phyloP scores from a whole-genome alignment of 176 grass and related monocot genomes.

The Eragrostis curvula region DNA sequence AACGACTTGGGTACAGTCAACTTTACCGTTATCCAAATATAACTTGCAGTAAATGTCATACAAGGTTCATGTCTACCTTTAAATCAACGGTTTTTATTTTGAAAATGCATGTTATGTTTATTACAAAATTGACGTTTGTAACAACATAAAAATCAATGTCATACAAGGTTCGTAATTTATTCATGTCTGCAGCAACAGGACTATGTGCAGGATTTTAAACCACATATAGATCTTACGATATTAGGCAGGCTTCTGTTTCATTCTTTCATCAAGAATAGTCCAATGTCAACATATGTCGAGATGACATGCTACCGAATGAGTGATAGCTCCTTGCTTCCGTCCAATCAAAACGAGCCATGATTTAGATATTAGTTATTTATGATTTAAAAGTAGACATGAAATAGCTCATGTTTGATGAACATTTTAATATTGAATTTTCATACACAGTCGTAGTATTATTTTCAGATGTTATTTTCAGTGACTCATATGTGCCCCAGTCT shows the following conservation, averaged over 20 bases:
- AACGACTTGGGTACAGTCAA: neutral
- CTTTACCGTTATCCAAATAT: neutral
- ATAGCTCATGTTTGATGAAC: neutral
- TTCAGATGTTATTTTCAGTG: slow-evolving; percentile 34
- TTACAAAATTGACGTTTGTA: neutral
- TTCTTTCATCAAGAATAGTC: slow-evolving; percentile 11
- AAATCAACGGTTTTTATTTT: neutral
- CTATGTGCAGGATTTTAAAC: neutral
- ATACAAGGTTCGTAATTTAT: neutral
- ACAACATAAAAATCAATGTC: neutral
- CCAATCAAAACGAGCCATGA: slow-evolving; percentile 6
- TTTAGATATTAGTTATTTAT: neutral
- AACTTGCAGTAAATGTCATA: neutral
- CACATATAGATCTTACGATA: neutral
- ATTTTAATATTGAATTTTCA: neutral
- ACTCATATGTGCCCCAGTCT: slow-evolving; percentile 35
- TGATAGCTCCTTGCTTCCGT: slow-evolving; percentile 18
- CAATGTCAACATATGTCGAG: slow-evolving; percentile 5
- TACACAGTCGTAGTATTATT: neutral
- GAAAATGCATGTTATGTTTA: neutral
- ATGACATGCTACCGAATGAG: slow-evolving; percentile 21
- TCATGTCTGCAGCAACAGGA: neutral
- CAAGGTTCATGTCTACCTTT: no score
- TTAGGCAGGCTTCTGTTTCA: slow-evolving; percentile 26
- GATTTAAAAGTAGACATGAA: neutral